phyloP scores from a whole-genome alignment of 2,329 filamentous ascomycete species.

The Alternaria triticimaculans region DNA sequence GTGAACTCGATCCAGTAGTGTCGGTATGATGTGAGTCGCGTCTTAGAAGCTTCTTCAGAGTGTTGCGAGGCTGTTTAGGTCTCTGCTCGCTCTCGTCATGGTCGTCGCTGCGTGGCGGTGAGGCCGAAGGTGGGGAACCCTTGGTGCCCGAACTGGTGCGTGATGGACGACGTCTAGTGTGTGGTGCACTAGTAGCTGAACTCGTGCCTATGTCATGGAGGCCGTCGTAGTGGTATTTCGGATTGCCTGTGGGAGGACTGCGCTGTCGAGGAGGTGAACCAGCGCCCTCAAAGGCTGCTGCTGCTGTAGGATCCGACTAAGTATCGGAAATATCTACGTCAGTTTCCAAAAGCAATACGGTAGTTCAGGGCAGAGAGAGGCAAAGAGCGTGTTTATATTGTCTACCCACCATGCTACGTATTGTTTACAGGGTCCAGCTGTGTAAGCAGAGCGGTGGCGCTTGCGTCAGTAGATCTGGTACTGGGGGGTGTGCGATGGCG shows the following conservation, averaged over 20 bases:
- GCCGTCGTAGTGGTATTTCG: conserved; percentile 22
- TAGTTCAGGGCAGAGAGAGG: conserved; percentile 10
- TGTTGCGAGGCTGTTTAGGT: conserved; percentile 25
- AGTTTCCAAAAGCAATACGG: conserved; percentile 26
- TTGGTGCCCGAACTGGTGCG: conserved; percentile 31
- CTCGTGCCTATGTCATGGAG: conserved; percentile 14
- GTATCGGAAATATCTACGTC: conserved; percentile 22
- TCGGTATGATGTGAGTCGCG: conserved; percentile 24
- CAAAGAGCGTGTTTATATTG: conserved; percentile 25
- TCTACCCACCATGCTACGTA: conserved; percentile 50
- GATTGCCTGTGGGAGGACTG: conserved; percentile 22
- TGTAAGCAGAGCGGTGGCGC: conserved; percentile 34
- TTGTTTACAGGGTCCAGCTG: conserved; percentile 28
- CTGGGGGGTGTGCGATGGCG: conserved; percentile 24
- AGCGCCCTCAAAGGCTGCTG: conserved; percentile 30
- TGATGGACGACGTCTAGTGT: conserved; percentile 34
- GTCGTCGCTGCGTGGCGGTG: conserved; percentile 28
- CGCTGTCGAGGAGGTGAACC: conserved; percentile 26
- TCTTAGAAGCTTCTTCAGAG: conserved; percentile 30
- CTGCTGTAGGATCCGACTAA: conserved; percentile 41
- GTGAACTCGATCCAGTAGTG: conserved; percentile 14
- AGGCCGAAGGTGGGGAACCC: conserved; percentile 22
- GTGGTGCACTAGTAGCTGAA: conserved; percentile 16
- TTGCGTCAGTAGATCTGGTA: conserved; percentile 46
- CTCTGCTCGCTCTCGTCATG: conserved; percentile 32